These are phyloP conservation scores for Paramarasmius palmivorus DNA, from an alignment of 1,284 basidiomycete species.

Conservation along the genomic window DNA sequence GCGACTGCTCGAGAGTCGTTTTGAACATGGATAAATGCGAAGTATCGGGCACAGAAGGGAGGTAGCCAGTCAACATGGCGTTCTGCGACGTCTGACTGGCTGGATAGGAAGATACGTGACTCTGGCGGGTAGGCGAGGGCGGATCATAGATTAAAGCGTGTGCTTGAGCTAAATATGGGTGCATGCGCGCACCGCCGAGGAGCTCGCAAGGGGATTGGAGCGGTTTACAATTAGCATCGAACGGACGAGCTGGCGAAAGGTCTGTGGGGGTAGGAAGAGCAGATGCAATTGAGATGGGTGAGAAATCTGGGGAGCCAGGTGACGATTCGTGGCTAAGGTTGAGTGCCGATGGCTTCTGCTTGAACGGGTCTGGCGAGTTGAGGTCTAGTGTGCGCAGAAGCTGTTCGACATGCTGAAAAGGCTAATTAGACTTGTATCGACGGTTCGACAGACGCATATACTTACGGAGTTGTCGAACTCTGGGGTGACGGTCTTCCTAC, in stretches of 20 bases:
- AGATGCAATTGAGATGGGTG: constrained; percentile 24
- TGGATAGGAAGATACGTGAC: not conserved
- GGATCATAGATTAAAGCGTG: constrained; percentile 4
- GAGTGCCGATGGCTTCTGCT: constrained; percentile 40
- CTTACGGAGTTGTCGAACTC: constrained; percentile 56
- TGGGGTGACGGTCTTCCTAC: constrained; percentile 61
- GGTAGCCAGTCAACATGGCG: not conserved
- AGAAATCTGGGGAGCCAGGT: constrained; percentile 42
- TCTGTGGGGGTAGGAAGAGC: constrained; percentile 27
- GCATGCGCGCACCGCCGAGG: constrained; percentile 5
- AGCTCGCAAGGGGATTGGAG: constrained; percentile 17
- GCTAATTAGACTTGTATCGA: no score
- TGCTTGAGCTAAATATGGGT: constrained; percentile 2
- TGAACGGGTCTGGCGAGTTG: constrained; percentile 62
- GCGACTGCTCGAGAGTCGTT: not conserved
- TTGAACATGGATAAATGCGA: not conserved
- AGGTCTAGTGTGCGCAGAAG: constrained; percentile 73
- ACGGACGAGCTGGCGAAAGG: constrained; percentile 19
- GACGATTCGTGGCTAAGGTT: constrained; percentile 43
- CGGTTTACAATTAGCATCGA: constrained; percentile 13
- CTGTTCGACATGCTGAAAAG: constrained; percentile 68
- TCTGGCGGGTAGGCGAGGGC: constrained; percentile 2
- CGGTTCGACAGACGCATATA: constrained; percentile 22
- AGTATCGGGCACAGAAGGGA: not conserved
- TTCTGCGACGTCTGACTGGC: not conserved